Evolutionary conservation across 371 early-diverging fungal genomes (phyloP), one percentile per base, ranked within the genome.

Genomic region (Mortierella sp.): DNA sequence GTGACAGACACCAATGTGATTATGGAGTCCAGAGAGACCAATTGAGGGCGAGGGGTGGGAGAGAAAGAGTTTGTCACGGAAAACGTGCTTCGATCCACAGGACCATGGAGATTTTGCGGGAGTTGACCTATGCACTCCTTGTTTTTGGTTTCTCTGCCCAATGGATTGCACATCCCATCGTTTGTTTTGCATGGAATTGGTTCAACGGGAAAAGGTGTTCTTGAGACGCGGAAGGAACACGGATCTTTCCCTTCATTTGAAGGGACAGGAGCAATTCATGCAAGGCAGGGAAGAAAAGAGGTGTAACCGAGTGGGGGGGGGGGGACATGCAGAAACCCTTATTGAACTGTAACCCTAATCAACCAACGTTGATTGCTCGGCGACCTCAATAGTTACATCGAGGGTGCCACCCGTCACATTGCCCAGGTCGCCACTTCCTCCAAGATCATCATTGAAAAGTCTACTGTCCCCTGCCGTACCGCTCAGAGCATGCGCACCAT

Each of bases 401-500:
- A 95, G 81, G 77, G 90, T 37, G 96, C 96, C 59, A 92, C 94
- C 45, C 87, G 94, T 55, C 86, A 90, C 60, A 95, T 97, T 78
- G 96, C 96, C n/a, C 83, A 89, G 61, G 91, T 93, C 24, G 89
- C 96, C 25, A 89, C 78, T 55, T 85, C 85, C 64, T 84, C 90
- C 83, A 97, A 95, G 83, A 92, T 97, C 67, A 94, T 97, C 6
- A 91, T 97, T 37, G 96, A 95, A 76, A 96, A 95, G 82, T 95
- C 95, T 1, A 97, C 98, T 37, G 98, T 97, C 12, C 98, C 98
- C 34, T 96, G 96, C 81, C 88, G 94, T 67, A 96, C 97, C 41
- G 95, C 96, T 41, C 92, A 94, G 68, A 84, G 86, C 77, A 93
- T 97, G 89, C 89, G 94, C 60, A 87, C 89, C 37, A 96, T 95